These are phyloP conservation scores for Bauhinia variegata DNA, from an alignment of 306 rosid genomes.

Conservation along the genomic window DNA sequence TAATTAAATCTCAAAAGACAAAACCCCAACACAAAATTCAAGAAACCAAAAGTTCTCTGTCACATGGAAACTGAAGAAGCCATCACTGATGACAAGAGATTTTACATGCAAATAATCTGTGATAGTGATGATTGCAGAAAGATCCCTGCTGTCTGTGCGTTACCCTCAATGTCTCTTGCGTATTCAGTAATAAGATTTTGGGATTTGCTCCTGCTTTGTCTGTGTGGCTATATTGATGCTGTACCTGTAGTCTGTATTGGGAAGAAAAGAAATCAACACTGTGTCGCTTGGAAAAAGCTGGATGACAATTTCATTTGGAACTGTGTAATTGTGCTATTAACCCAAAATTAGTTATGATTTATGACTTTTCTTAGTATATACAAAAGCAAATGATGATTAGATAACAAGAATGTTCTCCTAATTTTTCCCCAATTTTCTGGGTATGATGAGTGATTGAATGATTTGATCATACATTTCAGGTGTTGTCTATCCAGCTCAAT, in stretches of 20 bases:
- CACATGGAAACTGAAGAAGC: neutral
- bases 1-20: neutral
- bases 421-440: too few relatives aligned
- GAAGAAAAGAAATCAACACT: neutral
- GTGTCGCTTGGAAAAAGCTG: neutral
- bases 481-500: neutral
- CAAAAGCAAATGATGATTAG: neutral
- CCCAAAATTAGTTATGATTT: neutral
- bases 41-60: neutral
- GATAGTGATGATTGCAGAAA: neutral
- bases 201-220: neutral
- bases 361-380: too few relatives aligned
- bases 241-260: neutral
- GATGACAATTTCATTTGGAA: neutral
- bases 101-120: neutral
- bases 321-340: neutral
- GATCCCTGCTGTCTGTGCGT: neutral
- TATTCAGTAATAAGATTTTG: neutral
- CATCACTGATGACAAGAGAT: slow-evolving; percentile 2
- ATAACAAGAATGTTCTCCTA: neutral
- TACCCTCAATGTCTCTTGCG: neutral
- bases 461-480: slow-evolving; percentile 17
- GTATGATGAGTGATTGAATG: slow-evolving; percentile 19
- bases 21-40: neutral
- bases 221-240: neutral